These are phyloP conservation scores for Fusarium verticillioides DNA, from an alignment of 2,329 filamentous ascomycete species.

Conservation along the genomic window DNA sequence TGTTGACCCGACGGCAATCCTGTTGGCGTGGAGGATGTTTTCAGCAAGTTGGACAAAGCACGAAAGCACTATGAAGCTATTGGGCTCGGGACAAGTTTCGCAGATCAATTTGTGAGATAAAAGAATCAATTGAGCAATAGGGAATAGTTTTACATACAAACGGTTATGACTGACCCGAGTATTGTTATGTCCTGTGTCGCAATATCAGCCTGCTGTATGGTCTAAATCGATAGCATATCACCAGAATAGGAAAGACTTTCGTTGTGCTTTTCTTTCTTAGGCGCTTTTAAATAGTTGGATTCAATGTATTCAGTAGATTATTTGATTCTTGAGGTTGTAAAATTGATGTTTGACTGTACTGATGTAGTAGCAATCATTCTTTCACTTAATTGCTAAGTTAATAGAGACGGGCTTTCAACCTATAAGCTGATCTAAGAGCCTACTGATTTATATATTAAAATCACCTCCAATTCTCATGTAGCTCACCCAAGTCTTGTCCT, in stretches of 20 bases:
- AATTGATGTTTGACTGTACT: too few relatives aligned
- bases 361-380: not conserved
- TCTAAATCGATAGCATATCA: not conserved
- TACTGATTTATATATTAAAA: not conserved
- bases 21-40: not conserved
- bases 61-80: not conserved
- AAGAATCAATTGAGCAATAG: not conserved
- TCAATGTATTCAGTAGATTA: too few relatives aligned
- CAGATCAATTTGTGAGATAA: not conserved
- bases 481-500: not conserved
- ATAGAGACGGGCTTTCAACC: not conserved
- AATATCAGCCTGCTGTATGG: not conserved
- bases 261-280: not conserved
- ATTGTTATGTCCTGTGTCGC: not conserved
- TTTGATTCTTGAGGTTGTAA: too few relatives aligned
- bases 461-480: not conserved
- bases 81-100: not conserved
- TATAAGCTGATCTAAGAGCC: not conserved
- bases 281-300: not conserved
- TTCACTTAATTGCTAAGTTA: not conserved
- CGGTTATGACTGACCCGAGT: not conserved
- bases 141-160: not conserved
- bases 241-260: not conserved
- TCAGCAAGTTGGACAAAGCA: not conserved
- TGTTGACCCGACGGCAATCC: not conserved